A percentile compares a stretch with the other conserved stretches of the same genome.
These are phyloP conservation scores for Choanephora cucurbitarum DNA, from an alignment of 371 early-diverging fungal species.

Conservation along the genomic window DNA sequence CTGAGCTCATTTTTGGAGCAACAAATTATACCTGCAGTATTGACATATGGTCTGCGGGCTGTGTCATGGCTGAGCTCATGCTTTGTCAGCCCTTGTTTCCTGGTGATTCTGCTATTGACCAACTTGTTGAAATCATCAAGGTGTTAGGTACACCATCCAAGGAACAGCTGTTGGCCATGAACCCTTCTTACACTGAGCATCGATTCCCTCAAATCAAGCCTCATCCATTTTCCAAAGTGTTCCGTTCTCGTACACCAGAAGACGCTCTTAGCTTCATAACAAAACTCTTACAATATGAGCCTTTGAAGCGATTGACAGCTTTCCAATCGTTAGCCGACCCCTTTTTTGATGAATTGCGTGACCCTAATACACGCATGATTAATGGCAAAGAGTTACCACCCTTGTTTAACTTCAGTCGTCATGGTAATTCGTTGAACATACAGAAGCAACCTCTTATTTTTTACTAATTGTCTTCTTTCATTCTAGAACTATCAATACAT, in stretches of 20 bases:
- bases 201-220: conserved; percentile 98
- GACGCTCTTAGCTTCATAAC: conserved; percentile 91
- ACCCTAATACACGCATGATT: conserved; percentile 78
- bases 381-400: conserved; percentile 83
- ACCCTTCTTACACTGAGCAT: conserved; percentile 96
- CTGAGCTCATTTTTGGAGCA: conserved; percentile 97
- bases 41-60: conserved; percentile 98
- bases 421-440: conserved; percentile 55
- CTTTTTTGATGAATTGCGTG: conserved; percentile 96
- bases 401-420: conserved; percentile 88
- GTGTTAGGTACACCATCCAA: conserved; percentile 99
- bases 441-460: not conserved
- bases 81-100: conserved; percentile 97
- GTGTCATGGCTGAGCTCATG: conserved; percentile 99
- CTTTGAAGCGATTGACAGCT: conserved; percentile 86
- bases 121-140: conserved; percentile 99
- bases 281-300: conserved; percentile 94
- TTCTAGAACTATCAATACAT: conserved; percentile 57
- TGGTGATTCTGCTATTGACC: conserved; percentile 99
- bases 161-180: conserved; percentile 94
- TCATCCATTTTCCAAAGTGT: conserved; percentile 79
- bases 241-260: conserved; percentile 80
- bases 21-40: conserved; percentile 92
- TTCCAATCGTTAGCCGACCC: conserved; percentile 93
- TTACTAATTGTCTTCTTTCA: no score